Evolutionary conservation across 2,329 filamentous ascomycete species (phyloP), one percentile per base, ranked within the genome.

Genomic region (Aureobasidium sp.): DNA sequence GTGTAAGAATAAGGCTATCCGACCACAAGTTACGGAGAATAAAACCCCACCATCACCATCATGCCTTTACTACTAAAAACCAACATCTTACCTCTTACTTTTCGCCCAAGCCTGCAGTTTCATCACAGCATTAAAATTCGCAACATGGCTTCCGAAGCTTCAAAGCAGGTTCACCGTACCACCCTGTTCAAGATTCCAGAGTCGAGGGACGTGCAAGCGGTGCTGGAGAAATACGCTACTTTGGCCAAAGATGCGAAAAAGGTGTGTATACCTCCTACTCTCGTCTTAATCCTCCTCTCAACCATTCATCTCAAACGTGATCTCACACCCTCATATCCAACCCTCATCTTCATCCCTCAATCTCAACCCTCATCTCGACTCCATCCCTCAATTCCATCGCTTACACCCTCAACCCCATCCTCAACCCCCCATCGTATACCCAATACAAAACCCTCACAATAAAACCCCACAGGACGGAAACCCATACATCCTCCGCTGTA

Each of bases 401-500:
- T 25, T 3, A 25, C 22, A 25, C 22, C 22, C 22, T 3, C 22
- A 25, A 25, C 22, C 22, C 22, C 22, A 25, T 25, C 22, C 22
- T 25, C 22, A 25, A 25, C 22, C 22, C 22, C 22, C 22, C 22
- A 25, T 25, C 22, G 1, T 3, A 25, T 25, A 25, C 22, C 22
- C 22, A 25, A 25, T 3, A 25, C 22, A 25, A 25, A 25, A 25
- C 22, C 22, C 22, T 25, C 1, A 25, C n/a, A n/a, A n/a, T n/a
- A 25, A 25, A 25, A 25, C 22, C 22, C 22, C 1, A 25, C 55
- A 90, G 88, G 82, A 88, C 68, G 87, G 86, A 65, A 85, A 88
- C 71, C 85, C 85, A 1, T 91, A 90, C 72, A 88, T 91, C 66
- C 73, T 85, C 48, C 78, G 79, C 62, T 76, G 84, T 66, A 76